Percentiles rank a stretch among this genome's conserved stretches.
Conservation (phyloP, 192 early-diverging fungal species). For the Coemansia erecta region DNA sequence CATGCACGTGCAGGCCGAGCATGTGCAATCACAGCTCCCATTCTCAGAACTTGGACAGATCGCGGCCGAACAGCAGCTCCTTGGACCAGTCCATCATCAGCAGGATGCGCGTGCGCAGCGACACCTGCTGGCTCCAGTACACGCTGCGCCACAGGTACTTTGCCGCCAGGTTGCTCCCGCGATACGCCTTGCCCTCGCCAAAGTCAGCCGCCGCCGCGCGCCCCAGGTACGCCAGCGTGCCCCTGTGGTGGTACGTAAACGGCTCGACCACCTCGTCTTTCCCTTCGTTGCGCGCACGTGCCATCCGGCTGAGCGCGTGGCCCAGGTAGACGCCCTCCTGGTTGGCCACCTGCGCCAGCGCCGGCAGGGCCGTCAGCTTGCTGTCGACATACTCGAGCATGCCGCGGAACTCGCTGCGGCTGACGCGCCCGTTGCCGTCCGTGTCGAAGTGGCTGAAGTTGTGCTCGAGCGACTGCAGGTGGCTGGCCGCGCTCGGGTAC, state of each 20-base stretch:
- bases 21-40: too few relatives aligned
- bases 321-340: slow-evolving; percentile 87
- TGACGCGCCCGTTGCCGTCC: slow-evolving; percentile 31
- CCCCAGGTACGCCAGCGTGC: slow-evolving; percentile 69
- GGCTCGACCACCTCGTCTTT: slow-evolving; percentile 36
- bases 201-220: slow-evolving; percentile 52
- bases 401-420: slow-evolving; percentile 27
- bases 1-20: too few relatives aligned
- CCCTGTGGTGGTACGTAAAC: slow-evolving; percentile 67
- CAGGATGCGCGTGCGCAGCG: slow-evolving; percentile 73
- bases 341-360: slow-evolving; percentile 87
- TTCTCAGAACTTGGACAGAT: slow-evolving; percentile 60
- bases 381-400: slow-evolving; percentile 50
- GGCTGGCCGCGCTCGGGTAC: slow-evolving; percentile 36
- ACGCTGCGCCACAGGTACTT: slow-evolving; percentile 54
- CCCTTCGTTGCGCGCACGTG: slow-evolving; percentile 3
- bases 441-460: slow-evolving; percentile 42
- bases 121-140: slow-evolving; percentile 58
- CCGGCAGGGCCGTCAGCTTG: slow-evolving; percentile 69
- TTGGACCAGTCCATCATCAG: slow-evolving; percentile 91
- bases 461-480: slow-evolving; percentile 35
- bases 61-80: slow-evolving; percentile 84
- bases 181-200: slow-evolving; percentile 43
- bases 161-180: slow-evolving; percentile 48
- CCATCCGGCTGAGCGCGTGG: slow-evolving; percentile 56